Evolutionary conservation across 75 land plant species (phyloP).

Genomic region (Pinus albicaulis): DNA sequence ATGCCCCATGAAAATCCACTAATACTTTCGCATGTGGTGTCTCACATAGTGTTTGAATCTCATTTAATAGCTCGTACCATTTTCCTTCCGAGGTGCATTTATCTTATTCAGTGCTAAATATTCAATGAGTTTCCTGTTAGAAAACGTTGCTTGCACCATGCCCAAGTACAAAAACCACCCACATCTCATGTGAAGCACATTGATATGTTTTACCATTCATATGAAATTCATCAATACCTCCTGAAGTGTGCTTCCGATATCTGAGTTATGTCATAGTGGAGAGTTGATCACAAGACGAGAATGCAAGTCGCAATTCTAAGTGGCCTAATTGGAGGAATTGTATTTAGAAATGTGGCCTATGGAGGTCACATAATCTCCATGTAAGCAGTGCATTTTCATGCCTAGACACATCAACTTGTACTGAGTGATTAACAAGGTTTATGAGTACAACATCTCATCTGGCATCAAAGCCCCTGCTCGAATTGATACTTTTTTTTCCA

Average conservation of each 20-base stretch:
- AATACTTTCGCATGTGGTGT: constrained; percentile 81
- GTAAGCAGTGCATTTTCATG: too few species aligned
- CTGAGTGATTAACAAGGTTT: too few species aligned
- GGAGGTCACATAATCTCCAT: too few species aligned
- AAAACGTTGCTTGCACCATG: constrained; percentile 94
- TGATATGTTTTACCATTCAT: constrained; percentile 55
- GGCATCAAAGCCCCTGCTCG: too few species aligned
- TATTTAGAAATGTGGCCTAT: too few species aligned
- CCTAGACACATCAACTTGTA: too few species aligned
- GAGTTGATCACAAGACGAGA: too few species aligned
- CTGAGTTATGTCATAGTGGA: too few species aligned
- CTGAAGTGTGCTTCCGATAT: constrained; percentile 50
- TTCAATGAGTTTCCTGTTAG: constrained; percentile 82
- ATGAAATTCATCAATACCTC: constrained; percentile 29
- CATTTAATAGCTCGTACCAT: constrained; percentile 89
- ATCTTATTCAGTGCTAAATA: constrained; percentile 89
- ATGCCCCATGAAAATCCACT: constrained; percentile 97
- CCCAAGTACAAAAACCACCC: constrained; percentile 89
- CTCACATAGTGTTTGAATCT: constrained; percentile 90
- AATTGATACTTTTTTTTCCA: too few species aligned
- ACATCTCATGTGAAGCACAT: constrained; percentile 97
- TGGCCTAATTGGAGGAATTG: too few species aligned
- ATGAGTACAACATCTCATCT: too few species aligned
- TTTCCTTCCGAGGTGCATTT: constrained; percentile 96
- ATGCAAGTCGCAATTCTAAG: too few species aligned